phyloP scores from a whole-genome alignment of 2,329 filamentous ascomycete genomes.

The Chaetothyriales sp. region DNA sequence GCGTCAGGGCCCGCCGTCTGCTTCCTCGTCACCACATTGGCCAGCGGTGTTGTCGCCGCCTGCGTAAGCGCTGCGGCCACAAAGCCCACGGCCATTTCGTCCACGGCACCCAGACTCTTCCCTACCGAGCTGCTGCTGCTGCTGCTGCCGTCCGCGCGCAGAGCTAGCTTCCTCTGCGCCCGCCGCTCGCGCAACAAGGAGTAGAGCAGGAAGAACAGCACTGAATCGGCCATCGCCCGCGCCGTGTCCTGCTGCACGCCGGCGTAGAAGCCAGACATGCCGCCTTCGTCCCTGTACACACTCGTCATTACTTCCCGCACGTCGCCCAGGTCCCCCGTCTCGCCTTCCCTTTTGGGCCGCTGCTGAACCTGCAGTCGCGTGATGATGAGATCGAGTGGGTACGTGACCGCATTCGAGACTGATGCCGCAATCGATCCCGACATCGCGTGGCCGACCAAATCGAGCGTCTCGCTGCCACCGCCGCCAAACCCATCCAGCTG shows the following conservation, averaged over 20 bases:
- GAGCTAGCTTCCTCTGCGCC: conserved; percentile 19
- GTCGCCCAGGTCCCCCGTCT: conserved; percentile 41
- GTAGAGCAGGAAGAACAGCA: conserved; percentile 78
- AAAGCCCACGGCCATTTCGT: conserved; percentile 63
- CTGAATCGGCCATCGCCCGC: conserved; percentile 61
- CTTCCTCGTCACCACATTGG: conserved; percentile 69
- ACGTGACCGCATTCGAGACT: conserved; percentile 63
- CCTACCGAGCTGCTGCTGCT: conserved; percentile 9
- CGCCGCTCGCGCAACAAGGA: conserved; percentile 36
- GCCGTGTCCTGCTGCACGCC: conserved; percentile 50
- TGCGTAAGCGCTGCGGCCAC: conserved; percentile 62
- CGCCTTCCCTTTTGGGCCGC: conserved; percentile 33
- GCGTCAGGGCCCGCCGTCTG: conserved; percentile 40
- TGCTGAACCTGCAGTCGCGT: conserved; percentile 71
- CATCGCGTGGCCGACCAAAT: conserved; percentile 66
- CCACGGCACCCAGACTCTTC: conserved; percentile 42
- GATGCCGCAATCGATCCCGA: conserved; percentile 68
- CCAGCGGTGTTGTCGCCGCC: conserved; percentile 63
- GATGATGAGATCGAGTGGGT: conserved; percentile 69
- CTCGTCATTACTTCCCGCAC: conserved; percentile 61
- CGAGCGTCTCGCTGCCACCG: conserved; percentile 36
- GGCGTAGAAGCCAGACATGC: conserved; percentile 54
- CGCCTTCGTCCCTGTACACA: conserved; percentile 53
- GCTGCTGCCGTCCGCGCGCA: conserved; percentile 24
- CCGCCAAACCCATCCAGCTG: conserved; percentile 35